Conservation (phyloP, 371 early-diverging fungal species). For the Mortierella sp. region DNA sequence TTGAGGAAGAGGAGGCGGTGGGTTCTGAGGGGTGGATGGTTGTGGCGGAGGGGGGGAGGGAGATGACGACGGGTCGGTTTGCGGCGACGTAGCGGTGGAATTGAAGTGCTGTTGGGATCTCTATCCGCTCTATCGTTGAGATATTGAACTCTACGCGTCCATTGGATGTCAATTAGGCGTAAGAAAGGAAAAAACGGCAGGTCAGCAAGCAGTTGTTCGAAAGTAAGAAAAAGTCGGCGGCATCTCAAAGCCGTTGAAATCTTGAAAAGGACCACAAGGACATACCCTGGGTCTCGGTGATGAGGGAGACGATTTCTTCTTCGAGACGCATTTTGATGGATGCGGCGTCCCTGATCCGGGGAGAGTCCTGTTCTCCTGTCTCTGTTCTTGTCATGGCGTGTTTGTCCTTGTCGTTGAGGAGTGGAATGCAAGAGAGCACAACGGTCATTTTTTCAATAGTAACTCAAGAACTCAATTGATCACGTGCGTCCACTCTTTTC, state of each 20-base stretch:
- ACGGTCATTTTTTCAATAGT: not conserved
- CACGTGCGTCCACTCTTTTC: not conserved
- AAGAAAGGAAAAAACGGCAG: not conserved
- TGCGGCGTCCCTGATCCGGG: conserved; percentile 25
- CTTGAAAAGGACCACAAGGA: not conserved
- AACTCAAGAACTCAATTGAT: not conserved
- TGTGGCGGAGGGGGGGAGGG: conserved; percentile 33
- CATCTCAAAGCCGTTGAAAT: not conserved
- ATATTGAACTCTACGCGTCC: conserved; percentile 41
- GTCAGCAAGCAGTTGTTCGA: not conserved
- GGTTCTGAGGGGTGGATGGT: conserved; percentile 21
- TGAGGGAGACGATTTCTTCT: conserved; percentile 47
- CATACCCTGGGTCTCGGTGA: conserved; percentile 52
- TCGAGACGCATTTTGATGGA: conserved; percentile 50
- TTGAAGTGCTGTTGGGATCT: conserved; percentile 61
- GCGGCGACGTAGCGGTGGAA: conserved; percentile 61
- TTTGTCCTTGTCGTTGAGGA: not conserved
- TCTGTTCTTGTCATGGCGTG: not conserved
- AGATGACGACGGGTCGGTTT: conserved; percentile 61
- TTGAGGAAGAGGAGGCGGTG: not conserved
- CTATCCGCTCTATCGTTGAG: conserved; percentile 49
- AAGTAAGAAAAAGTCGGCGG: not conserved
- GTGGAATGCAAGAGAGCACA: not conserved
- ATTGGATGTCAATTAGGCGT: not conserved
- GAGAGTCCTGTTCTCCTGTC: not conserved